Evolutionary conservation across 345 rosid species (phyloP), one percentile per base, ranked within the genome.

Genomic region (Pelargonium nanum): DNA sequence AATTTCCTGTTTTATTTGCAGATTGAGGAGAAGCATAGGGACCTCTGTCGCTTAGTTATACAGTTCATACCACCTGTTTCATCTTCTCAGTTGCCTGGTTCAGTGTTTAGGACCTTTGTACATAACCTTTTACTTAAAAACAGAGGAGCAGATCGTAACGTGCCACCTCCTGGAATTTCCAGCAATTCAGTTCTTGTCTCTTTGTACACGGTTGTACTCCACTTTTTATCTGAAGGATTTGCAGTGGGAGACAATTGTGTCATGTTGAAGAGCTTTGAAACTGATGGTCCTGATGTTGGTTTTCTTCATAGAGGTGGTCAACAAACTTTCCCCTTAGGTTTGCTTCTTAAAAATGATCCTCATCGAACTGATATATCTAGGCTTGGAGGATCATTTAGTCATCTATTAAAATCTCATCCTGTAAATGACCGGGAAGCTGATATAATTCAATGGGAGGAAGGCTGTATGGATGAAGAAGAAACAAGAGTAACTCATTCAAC

Each of bases 21-120:
- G 99, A 93, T 93, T 23, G 99, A 93, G 78, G 97, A 89, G 73
- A 89, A 87, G 84, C 97, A 91, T 64, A 80, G 91, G 71, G 89
- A 87, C 63, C 85, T 93, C 19, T 93, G 97, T 75, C 88, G 81
- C 61, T 66, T 93, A 77, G 97, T 93, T 66, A 89, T 93, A 72
- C 91, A 87, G 65, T 93, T 89, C 67, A 71, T 81, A 61, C 99
- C 99, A 24, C 97, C 97, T 4, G 62, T 81, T 55, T 59, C 65
- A 6, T 81, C 91, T 60, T 78, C 91, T 19, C 96, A 81, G 73
- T 78, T 87, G 71, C 97, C 91, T 50, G 99, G 99, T 63, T 89
- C 99, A 56, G 86, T 85, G 55, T 87, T 93, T 66, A 81, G 97
- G 82, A 80, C 89, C 56, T 87, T 87, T 69, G 65, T 93, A 15